phyloP scores from a whole-genome alignment of 306 rosid genomes.

The Lupinus albus region DNA sequence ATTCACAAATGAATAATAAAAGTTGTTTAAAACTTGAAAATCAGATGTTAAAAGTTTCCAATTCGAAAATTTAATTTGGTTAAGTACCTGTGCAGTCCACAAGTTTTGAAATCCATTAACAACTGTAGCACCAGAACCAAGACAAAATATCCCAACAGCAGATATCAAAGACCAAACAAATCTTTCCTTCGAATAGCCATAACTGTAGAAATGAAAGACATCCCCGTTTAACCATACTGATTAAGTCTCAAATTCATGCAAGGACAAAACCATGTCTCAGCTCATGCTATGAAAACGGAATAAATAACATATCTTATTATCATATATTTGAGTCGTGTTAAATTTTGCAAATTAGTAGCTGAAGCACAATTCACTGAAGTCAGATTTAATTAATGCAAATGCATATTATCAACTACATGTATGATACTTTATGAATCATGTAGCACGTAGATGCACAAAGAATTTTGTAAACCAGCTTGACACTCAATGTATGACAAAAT shows the following conservation, averaged over 20 bases:
- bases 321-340: neutral
- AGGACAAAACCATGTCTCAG: conserved; percentile 8
- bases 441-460: conserved; percentile 22
- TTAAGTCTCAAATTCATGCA: conserved; percentile 32
- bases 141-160: conserved; percentile 96
- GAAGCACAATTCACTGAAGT: conserved; percentile 28
- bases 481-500: neutral
- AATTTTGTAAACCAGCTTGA: conserved; percentile 5
- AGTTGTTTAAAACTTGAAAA: conserved; percentile 1
- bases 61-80: conserved; percentile 29
- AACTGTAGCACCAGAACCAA: conserved; percentile 97
- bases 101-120: conserved; percentile 93
- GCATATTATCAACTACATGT: conserved; percentile 16
- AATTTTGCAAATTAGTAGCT: conserved; percentile 16
- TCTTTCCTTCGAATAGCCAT: conserved; percentile 98
- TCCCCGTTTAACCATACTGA: conserved; percentile 23
- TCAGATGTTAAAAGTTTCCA: conserved; percentile 7
- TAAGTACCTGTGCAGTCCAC: conserved; percentile 83
- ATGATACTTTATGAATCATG: conserved; percentile 25
- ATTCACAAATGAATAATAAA: conserved; percentile 8
- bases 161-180: conserved; percentile 99
- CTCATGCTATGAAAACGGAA: conserved; percentile 31
- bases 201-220: conserved; percentile 57
- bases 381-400: conserved; percentile 23
- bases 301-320: neutral